Conservation (phyloP, 306 rosid genomes). For the Dryas alaskensis region DNA sequence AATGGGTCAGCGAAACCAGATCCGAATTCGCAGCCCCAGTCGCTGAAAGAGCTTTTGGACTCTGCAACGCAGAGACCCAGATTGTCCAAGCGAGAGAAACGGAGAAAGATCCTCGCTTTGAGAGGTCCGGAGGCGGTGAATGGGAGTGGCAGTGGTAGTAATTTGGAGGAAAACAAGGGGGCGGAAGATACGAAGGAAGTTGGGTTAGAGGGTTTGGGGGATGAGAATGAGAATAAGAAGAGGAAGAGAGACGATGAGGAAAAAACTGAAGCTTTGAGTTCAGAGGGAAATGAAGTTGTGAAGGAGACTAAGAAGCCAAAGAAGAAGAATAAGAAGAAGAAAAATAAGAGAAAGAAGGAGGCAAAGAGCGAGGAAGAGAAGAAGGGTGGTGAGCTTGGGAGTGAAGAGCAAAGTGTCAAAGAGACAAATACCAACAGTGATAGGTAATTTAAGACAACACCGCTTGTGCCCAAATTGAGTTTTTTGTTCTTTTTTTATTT, state of each 20-base stretch:
- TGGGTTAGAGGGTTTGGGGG: conserved; percentile 21
- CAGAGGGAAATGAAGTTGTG: conserved; percentile 31
- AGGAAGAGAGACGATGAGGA: conserved; percentile 24
- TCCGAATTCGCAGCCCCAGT: conserved; percentile 18
- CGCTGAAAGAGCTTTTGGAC: conserved; percentile 48
- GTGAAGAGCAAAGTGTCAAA: conserved; percentile 23
- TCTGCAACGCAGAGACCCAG: conserved; percentile 42
- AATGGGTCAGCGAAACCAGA: conserved; percentile 27
- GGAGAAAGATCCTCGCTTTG: conserved; percentile 42
- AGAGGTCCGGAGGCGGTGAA: conserved; percentile 22
- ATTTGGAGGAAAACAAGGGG: conserved; percentile 11
- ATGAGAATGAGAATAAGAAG: conserved; percentile 23
- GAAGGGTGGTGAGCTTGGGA: conserved; percentile 31
- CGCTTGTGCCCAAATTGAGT: neutral
- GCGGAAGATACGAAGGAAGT: conserved; percentile 28
- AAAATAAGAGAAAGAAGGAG: conserved; percentile 31
- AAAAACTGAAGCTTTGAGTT: conserved; percentile 13
- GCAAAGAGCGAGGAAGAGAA: conserved; percentile 28
- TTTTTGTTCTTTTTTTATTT: neutral
- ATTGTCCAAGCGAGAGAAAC: conserved; percentile 79
- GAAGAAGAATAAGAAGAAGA: conserved; percentile 31
- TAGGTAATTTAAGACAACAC: conserved; percentile 41
- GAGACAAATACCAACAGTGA: conserved; percentile 32
- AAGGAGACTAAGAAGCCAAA: conserved; percentile 23
- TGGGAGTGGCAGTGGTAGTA: conserved; percentile 19